phyloP scores from a whole-genome alignment of 495 filamentous ascomycete genomes.

The Penicillium bovifimosum region DNA sequence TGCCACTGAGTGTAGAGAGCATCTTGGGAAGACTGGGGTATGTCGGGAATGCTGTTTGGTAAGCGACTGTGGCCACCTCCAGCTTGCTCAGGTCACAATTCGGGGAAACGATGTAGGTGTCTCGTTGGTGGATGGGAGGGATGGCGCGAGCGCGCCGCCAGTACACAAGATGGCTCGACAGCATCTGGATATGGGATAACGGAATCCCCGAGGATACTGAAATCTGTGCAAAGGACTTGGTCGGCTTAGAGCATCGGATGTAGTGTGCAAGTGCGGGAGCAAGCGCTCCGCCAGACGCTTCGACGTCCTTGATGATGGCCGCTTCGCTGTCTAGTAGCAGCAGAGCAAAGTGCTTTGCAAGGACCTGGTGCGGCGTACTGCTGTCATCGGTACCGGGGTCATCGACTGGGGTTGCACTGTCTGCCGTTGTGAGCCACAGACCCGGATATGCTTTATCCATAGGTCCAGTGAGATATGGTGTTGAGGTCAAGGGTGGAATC shows the following conservation, averaged over 20 bases:
- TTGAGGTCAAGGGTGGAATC: slow-evolving; percentile 74
- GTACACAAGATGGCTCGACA: slow-evolving; percentile 88
- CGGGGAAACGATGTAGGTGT: slow-evolving; percentile 90
- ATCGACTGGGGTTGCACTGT: slow-evolving; percentile 60
- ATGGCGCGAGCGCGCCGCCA: slow-evolving; percentile 91
- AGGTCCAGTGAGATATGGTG: slow-evolving; percentile 63
- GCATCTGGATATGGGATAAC: slow-evolving; percentile 70
- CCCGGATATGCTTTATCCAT: slow-evolving; percentile 62
- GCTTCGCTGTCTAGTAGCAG: slow-evolving; percentile 80
- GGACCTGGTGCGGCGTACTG: slow-evolving; percentile 46
- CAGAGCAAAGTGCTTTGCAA: slow-evolving; percentile 81
- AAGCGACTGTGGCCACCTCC: slow-evolving; percentile 62
- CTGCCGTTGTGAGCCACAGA: slow-evolving; percentile 79
- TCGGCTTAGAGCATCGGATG: slow-evolving; percentile 76
- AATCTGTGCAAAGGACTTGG: slow-evolving; percentile 78
- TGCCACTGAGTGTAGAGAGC: slow-evolving; percentile 67
- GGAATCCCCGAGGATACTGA: slow-evolving; percentile 66
- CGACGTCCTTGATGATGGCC: slow-evolving; percentile 76
- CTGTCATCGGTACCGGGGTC: slow-evolving; percentile 54
- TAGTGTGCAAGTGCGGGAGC: slow-evolving; percentile 73
- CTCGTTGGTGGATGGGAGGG: slow-evolving; percentile 79
- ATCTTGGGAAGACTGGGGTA: slow-evolving; percentile 79
- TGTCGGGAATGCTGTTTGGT: slow-evolving; percentile 70
- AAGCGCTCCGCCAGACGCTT: slow-evolving; percentile 65
- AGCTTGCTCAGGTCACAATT: slow-evolving; percentile 79